phyloP scores from a whole-genome alignment of 176 grass and related monocot genomes.

The Neostapfia colusana region DNA sequence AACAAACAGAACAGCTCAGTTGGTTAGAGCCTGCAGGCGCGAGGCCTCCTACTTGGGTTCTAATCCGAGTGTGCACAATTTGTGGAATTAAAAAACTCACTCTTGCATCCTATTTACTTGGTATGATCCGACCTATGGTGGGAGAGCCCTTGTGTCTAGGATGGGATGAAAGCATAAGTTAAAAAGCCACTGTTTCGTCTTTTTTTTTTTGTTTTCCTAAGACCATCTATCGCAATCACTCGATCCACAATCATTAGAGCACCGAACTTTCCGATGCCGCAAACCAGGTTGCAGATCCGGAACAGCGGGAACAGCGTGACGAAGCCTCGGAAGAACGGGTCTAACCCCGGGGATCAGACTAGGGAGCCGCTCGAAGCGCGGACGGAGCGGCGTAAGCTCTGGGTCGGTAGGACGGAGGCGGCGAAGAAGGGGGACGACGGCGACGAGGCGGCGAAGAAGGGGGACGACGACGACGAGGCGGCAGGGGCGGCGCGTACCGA shows the following conservation, averaged over 20 bases:
- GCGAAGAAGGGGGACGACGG: too few species aligned
- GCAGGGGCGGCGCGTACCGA: slow-evolving; percentile 43
- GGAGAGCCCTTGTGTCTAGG: too few species aligned
- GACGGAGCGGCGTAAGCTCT: neutral
- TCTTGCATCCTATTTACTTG: too few species aligned
- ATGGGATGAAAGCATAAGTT: too few species aligned
- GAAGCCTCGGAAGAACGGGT: neutral
- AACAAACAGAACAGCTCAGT: neutral
- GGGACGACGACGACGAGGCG: neutral
- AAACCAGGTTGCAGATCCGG: slow-evolving; percentile 5
- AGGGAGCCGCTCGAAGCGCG: neutral
- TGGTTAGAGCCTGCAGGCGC: too few species aligned
- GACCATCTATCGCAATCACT: neutral
- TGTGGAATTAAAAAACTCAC: too few species aligned
- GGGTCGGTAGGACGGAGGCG: neutral
- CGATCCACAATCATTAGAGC: neutral
- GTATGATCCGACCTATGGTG: too few species aligned
- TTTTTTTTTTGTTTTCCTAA: too few species aligned
- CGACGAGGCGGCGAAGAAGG: neutral
- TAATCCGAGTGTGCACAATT: too few species aligned
- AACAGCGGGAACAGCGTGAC: neutral
- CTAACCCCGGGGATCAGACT: neutral
- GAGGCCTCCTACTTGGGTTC: too few species aligned
- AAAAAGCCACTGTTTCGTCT: neutral
- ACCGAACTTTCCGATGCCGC: neutral